Conservation (phyloP, 1,284 basidiomycete genomes). For the Crepidotus sp. region DNA sequence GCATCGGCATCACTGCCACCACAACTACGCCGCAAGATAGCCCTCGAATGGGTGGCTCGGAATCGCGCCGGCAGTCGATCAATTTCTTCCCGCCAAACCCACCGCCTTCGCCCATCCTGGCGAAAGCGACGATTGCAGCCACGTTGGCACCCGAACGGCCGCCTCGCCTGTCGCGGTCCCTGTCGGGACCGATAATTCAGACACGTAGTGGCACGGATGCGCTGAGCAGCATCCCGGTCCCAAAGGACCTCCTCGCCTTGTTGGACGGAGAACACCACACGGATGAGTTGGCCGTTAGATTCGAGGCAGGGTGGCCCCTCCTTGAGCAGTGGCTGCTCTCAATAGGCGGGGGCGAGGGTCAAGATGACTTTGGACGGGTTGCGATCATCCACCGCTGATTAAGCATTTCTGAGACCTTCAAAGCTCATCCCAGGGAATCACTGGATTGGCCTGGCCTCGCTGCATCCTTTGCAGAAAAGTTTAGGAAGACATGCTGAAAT, state of each 20-base stretch:
- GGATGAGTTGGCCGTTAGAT: constrained; percentile 80
- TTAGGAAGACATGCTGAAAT: too few species aligned
- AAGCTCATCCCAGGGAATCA: too few species aligned
- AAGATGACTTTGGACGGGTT: constrained; percentile 36
- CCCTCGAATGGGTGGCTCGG: constrained; percentile 21
- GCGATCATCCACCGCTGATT: constrained; percentile 35
- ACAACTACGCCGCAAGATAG: constrained; percentile 19
- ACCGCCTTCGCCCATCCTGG: constrained; percentile 16
- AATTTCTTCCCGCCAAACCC: constrained; percentile 19
- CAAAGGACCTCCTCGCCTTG: constrained; percentile 45
- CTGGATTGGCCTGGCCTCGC: too few species aligned
- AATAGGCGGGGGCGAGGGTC: constrained; percentile 47
- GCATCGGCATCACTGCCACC: constrained; percentile 16
- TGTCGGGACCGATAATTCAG: constrained; percentile 25
- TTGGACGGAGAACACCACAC: constrained; percentile 87
- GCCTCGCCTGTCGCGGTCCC: constrained; percentile 38
- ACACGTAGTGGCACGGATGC: constrained; percentile 14
- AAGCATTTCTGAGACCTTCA: too few species aligned
- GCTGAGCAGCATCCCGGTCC: constrained; percentile 6
- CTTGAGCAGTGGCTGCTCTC: constrained; percentile 67
- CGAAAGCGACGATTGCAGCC: constrained; percentile 14
- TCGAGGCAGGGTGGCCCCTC: constrained; percentile 78
- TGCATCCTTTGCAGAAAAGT: too few species aligned
- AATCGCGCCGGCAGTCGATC: constrained; percentile 33
- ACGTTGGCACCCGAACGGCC: constrained; percentile 33